phyloP scores from a whole-genome alignment of 805 yeast species.

The Pichia heedii region DNA sequence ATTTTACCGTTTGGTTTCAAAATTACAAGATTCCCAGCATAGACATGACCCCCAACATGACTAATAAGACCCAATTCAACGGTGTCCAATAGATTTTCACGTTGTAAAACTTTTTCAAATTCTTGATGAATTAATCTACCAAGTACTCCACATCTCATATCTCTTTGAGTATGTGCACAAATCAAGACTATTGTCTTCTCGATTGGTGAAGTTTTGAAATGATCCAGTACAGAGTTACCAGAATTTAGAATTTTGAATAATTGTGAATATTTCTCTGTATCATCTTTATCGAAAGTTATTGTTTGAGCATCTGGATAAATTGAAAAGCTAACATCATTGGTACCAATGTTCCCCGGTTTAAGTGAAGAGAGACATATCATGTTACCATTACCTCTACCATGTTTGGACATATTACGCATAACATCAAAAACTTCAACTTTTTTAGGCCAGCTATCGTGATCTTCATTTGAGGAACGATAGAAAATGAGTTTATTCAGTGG shows the following conservation, averaged over 20 bases:
- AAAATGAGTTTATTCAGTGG: conserved; percentile 48
- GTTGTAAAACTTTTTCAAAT: conserved; percentile 33
- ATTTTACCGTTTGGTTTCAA: conserved; percentile 37
- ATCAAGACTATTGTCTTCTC: conserved; percentile 35
- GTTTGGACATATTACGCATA: conserved; percentile 15
- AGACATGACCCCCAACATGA: conserved; percentile 82
- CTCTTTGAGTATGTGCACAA: conserved; percentile 62
- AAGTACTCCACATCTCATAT: conserved; percentile 56
- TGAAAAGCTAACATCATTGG: neutral
- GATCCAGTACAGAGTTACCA: neutral
- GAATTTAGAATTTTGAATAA: neutral
- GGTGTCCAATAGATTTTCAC: conserved; percentile 24
- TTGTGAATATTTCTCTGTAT: neutral
- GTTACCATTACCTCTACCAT: conserved; percentile 12
- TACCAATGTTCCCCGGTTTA: neutral
- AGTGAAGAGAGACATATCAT: conserved; percentile 6
- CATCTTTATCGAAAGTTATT: neutral
- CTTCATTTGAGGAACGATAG: conserved; percentile 35
- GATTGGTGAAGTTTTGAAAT: conserved; percentile 3
- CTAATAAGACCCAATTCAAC: conserved; percentile 46
- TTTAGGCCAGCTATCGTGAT: conserved; percentile 36
- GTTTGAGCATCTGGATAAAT: conserved; percentile 9
- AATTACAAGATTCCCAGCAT: conserved; percentile 71
- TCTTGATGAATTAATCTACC: conserved; percentile 52
- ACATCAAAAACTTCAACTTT: conserved; percentile 43